Base-by-base conservation (phyloP, 23 red algal species). In the Agarophyton chilense region DNA sequence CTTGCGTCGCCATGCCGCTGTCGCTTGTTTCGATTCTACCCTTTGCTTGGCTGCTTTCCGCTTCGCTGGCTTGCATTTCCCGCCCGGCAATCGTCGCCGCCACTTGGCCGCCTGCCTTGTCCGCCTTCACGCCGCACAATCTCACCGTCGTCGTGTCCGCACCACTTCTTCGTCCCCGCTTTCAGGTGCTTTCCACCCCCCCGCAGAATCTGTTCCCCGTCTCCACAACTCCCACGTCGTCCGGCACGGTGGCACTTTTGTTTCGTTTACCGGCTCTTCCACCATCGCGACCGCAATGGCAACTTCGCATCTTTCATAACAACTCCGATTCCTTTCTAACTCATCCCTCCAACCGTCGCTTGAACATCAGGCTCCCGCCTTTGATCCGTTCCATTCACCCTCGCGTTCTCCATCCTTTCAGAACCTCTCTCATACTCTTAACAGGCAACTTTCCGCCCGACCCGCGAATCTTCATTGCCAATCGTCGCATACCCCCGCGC, bases 371-470 rank as follows among this genome's bases (percentile, higher is more conserved):
- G 43, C 14, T 19, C 5, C 41, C 68, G 24, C 68, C 68, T 38
- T 26, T 49, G n/a, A 74, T 74, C 32, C 18, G 41, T 13, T 49
- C 41, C 18, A 9, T 47, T 25, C 68, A 74, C 25, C 68, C 68
- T 4, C 43, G 40, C 21, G 41, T 49, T 3, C 24, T 74, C 5
- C 68, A 74, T n/a, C 68, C 12, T 29, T 26, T 18, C 24, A 2
- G 14, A 5, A 43, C 25, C 43, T 25, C 68, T 0, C 38, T 49
- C 2, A 39, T 74, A 25, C 38, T 74, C 47, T n/a, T 74, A 24
- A 74, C 68, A 16, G 68, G 68, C 68, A 26, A 26, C 41, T 74
- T 74, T 47, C 68, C 68, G 34, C 68, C 68, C 18, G 25, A 74
- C 33, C 68, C 68, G 6, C 68, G 68, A 28, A 0, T 74, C 6